A percentile compares a stretch with the other conserved stretches of the same genome.
Evolutionary conservation across 768 basidiomycete species (phyloP).

Genomic region (Leccinum truebloodii): DNA sequence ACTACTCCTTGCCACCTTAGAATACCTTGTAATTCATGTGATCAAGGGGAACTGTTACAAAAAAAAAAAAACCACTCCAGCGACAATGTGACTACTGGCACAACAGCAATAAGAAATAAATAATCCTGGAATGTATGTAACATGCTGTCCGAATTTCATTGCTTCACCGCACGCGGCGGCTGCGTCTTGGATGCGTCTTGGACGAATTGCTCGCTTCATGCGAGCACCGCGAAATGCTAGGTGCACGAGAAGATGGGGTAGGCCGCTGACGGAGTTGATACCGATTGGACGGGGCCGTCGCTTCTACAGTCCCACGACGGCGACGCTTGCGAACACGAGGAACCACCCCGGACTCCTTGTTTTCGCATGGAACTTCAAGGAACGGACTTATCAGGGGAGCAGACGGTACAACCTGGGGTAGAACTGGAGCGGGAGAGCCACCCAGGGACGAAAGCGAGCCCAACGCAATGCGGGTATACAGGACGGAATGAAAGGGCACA

Average conservation of each 20-base stretch:
- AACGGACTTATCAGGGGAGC: slow-evolving; percentile 6
- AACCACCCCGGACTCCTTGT: slow-evolving; percentile 8
- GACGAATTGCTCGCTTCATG: slow-evolving; percentile 14
- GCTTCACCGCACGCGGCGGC: slow-evolving; percentile 17
- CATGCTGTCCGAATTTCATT: background rate
- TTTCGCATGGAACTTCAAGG: slow-evolving; percentile 11
- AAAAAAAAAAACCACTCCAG: slow-evolving; percentile 6
- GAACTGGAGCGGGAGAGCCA: slow-evolving; percentile 6
- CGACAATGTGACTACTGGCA: slow-evolving; percentile 12
- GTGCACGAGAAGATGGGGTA: slow-evolving; percentile 13
- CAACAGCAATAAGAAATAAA: slow-evolving; percentile 41
- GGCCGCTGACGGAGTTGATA: slow-evolving; percentile 35
- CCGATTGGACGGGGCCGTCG: slow-evolving; percentile 19
- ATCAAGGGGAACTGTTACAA: background rate
- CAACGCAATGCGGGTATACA: slow-evolving; percentile 41
- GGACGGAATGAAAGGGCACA: slow-evolving; percentile 31
- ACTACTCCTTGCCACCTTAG: background rate
- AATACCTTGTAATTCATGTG: background rate
- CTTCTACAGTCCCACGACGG: slow-evolving; percentile 3
- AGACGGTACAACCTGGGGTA: slow-evolving; percentile 11
- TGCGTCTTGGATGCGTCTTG: slow-evolving; percentile 17
- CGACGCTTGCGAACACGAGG: slow-evolving; percentile 15
- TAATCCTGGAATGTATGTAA: slow-evolving; percentile 18
- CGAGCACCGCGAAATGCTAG: slow-evolving; percentile 20
- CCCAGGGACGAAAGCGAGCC: slow-evolving; percentile 18